Evolutionary conservation across 805 yeast genomes (phyloP).

Genomic region (Helenozyma rhizophorensis): DNA sequence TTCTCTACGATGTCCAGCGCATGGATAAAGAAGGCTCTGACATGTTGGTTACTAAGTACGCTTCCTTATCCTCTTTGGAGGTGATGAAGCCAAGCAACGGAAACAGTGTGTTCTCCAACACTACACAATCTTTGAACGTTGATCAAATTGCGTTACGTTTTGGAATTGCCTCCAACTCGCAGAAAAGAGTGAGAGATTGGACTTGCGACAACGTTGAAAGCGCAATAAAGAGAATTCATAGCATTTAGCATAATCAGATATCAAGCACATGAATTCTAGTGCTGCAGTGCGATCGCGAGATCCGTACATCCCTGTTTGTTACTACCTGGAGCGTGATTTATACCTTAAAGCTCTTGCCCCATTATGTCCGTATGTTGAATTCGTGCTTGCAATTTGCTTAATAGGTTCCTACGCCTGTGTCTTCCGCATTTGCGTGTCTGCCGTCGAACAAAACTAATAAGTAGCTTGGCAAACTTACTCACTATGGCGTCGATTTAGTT

Average conservation of each 20-base stretch:
- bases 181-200: conserved; percentile 64
- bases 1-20: conserved; percentile 46
- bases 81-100: conserved; percentile 16
- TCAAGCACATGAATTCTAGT: too few relatives aligned
- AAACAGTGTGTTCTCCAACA: conserved; percentile 9
- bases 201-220: conserved; percentile 44
- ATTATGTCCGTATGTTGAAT: neutral
- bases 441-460: too few relatives aligned
- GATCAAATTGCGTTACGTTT: conserved; percentile 46
- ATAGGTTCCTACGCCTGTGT: too few relatives aligned
- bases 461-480: conserved; percentile 62
- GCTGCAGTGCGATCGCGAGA: too few relatives aligned
- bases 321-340: neutral
- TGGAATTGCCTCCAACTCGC: conserved; percentile 33
- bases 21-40: conserved; percentile 53
- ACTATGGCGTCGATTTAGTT: conserved; percentile 72
- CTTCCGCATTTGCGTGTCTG: too few relatives aligned
- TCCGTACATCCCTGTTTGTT: neutral
- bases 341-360: neutral
- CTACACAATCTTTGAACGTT: conserved; percentile 37
- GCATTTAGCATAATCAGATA: neutral
- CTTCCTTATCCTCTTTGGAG: conserved; percentile 24
- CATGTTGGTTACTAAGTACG: conserved; percentile 55
- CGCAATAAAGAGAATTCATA: conserved; percentile 39
- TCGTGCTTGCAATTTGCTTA: neutral